Evolutionary conservation across 1,284 basidiomycete genomes (phyloP), one percentile per base, ranked within the genome.

Genomic region (Thecaphora thlaspeos): DNA sequence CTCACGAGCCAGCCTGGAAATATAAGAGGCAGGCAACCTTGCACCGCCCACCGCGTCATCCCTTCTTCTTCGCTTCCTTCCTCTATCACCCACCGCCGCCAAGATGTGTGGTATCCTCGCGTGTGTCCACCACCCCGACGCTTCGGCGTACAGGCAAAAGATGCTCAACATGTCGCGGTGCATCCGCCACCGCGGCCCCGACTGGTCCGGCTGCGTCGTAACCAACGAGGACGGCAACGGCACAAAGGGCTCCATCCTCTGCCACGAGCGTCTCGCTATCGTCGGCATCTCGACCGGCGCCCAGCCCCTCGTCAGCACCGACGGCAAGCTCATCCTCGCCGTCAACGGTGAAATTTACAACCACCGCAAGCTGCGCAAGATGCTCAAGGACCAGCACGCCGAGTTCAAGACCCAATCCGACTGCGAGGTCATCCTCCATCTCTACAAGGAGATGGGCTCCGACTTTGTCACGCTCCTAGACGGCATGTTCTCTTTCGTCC

Each of bases 291-390:
- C 97, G 79, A 90, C 92, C 26, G 95, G 95, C 70, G 95, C 95
- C 37, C 95, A 99, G 79, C 95, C 95, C 21, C 84, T 99, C 50
- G 81, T 88, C 63, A 91, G 88, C 80, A 85, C 89, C 43, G 91
- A 97, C 71, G 88, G 87, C 52, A 89, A 88, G 75, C 79, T 88
- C 66, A 84, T 89, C 70, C 87, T 99, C 50, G 87, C 90, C 55
- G 95, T 98, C 78, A 99, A 98, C 81, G 95, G 95, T 50, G 95
- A 99, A 81, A 98, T 98, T 75, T 99, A 99, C 84, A 99, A 98
- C 83, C 91, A 98, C 79, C 81, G 91, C 55, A 83, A 86, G 34
- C 85, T 98, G 43, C 86, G 90, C 63, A 85, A 88, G 53, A 80
- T 80, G 24, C 81, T 93, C 68, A 70, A 75, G 58, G 61, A 70